These are phyloP conservation scores for Globisporangium okanoganense DNA, from an alignment of 352 stramenopile genomes.

Conservation along the genomic window DNA sequence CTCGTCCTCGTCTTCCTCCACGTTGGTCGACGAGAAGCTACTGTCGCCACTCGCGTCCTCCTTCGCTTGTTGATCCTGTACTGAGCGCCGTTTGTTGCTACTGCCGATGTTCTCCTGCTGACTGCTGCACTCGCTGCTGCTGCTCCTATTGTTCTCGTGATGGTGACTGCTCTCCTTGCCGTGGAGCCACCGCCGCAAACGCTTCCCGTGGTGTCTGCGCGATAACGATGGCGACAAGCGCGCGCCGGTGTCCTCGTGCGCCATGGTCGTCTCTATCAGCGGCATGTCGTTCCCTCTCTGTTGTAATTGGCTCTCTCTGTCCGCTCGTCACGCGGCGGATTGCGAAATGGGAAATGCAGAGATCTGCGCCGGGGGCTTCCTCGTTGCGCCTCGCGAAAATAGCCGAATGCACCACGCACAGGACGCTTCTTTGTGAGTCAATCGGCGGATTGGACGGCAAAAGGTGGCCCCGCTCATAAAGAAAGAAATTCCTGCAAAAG, in stretches of 20 bases:
- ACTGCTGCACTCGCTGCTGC: not conserved
- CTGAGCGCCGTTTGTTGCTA: not conserved
- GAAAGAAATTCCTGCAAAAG: too few relatives aligned
- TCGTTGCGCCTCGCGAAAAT: too few relatives aligned
- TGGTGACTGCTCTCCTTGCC: not conserved
- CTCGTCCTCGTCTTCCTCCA: constrained; percentile 6
- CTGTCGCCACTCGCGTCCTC: constrained; percentile 11
- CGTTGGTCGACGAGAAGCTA: constrained; percentile 16
- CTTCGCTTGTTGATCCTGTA: not conserved
- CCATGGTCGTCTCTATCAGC: not conserved
- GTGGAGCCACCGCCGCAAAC: constrained; percentile 9
- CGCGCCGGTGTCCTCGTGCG: not conserved
- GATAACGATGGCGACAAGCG: not conserved
- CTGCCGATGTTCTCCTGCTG: not conserved
- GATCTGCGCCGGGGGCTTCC: too few relatives aligned
- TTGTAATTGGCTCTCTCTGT: not conserved
- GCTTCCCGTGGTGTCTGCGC: constrained; percentile 10
- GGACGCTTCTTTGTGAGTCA: not conserved
- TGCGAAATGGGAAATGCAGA: too few relatives aligned
- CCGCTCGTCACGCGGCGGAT: not conserved
- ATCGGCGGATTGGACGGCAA: too few relatives aligned
- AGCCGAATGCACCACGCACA: not conserved
- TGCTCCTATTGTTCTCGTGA: not conserved
- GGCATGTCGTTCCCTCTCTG: constrained; percentile 3
- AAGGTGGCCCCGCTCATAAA: not conserved